Evolutionary conservation across 2,329 filamentous ascomycete genomes (phyloP).

Genomic region (Aspergillus latus): DNA sequence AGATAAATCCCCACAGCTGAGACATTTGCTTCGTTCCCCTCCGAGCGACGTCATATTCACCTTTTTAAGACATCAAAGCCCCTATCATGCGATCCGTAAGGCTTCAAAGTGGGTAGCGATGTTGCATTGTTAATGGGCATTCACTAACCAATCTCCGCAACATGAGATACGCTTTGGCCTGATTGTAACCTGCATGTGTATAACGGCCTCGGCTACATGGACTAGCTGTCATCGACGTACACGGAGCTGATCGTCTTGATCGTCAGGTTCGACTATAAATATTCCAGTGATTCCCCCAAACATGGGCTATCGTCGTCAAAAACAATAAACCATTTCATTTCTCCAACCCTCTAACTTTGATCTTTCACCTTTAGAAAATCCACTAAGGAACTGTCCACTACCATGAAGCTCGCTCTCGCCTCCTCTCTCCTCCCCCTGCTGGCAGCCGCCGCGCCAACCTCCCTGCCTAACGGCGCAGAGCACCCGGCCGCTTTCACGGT

Average conservation of each 20-base stretch:
- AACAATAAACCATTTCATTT: not conserved
- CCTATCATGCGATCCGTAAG: not conserved
- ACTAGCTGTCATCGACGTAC: not conserved
- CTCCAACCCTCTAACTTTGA: not conserved
- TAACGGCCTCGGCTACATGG: not conserved
- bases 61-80: slow-evolving; percentile 2
- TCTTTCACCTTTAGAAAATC: not conserved
- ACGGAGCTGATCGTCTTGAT: slow-evolving; percentile 20
- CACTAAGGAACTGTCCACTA: slow-evolving; percentile 9
- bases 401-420: slow-evolving; percentile 28
- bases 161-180: not conserved
- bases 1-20: not conserved
- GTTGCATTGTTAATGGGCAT: not conserved
- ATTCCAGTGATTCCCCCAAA: not conserved
- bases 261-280: slow-evolving; percentile 3
- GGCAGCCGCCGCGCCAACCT: slow-evolving; percentile 27
- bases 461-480: not conserved
- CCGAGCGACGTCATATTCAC: slow-evolving; percentile 6
- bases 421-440: slow-evolving; percentile 27
- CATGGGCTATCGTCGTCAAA: not conserved
- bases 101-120: slow-evolving; percentile 1
- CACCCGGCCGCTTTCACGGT: slow-evolving; percentile 39
- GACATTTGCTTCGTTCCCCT: slow-evolving; percentile 4
- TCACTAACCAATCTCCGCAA: not conserved
- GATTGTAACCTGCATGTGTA: not conserved